These are phyloP conservation scores for Ilex asprella DNA, from an alignment of 257 asterid species.

Conservation along the genomic window DNA sequence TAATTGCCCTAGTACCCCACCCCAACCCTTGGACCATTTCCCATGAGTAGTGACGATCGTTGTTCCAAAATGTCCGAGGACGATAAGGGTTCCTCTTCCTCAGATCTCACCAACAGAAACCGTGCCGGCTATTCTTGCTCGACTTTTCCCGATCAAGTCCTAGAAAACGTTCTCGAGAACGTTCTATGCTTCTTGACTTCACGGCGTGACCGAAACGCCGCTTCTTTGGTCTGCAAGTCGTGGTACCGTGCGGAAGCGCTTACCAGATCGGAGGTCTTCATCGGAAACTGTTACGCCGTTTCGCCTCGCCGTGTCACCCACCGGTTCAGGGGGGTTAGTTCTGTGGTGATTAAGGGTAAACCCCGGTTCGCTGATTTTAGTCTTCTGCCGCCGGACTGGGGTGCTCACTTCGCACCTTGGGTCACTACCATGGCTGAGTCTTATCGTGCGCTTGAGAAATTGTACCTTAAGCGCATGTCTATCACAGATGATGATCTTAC, in stretches of 20 bases:
- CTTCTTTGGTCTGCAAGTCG: slow-evolving; percentile 44
- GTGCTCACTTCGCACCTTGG: slow-evolving; percentile 41
- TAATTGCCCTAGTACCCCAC: not conserved
- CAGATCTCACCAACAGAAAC: slow-evolving; percentile 20
- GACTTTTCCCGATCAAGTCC: slow-evolving; percentile 35
- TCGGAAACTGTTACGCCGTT: slow-evolving; percentile 47
- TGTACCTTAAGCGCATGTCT: slow-evolving; percentile 40
- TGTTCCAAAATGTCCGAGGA: slow-evolving; percentile 38
- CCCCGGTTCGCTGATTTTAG: slow-evolving; percentile 51
- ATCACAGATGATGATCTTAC: slow-evolving; percentile 36
- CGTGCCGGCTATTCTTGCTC: slow-evolving; percentile 11
- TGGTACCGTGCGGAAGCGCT: slow-evolving; percentile 46
- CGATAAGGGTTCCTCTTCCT: slow-evolving; percentile 21
- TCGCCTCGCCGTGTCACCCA: slow-evolving; percentile 32
- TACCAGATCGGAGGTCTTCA: slow-evolving; percentile 47
- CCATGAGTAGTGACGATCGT: slow-evolving; percentile 34
- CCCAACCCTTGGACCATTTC: slow-evolving; percentile 6
- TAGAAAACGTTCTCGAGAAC: slow-evolving; percentile 45
- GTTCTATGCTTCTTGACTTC: slow-evolving; percentile 43
- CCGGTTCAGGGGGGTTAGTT: slow-evolving; percentile 33
- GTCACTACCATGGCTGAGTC: slow-evolving; percentile 22
- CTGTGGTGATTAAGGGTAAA: slow-evolving; percentile 38
- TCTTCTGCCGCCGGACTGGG: slow-evolving; percentile 44
- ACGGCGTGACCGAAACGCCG: slow-evolving; percentile 46
- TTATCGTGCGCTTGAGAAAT: slow-evolving; percentile 35